Conservation (phyloP, 257 asterid species). For the Solanum chiquidenum region DNA sequence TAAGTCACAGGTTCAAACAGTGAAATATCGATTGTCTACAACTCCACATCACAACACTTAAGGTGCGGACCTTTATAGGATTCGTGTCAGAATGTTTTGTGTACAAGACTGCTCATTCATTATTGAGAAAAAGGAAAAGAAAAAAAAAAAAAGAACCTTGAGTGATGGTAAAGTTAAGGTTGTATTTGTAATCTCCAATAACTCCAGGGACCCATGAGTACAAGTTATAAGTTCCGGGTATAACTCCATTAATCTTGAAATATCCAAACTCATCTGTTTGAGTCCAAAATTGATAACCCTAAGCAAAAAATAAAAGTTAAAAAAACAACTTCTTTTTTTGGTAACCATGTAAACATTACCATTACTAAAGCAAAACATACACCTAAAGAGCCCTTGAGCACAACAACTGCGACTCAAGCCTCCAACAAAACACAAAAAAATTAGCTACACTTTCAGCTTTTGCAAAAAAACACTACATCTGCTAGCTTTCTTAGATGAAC, state of each 20-base stretch:
- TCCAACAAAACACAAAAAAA: too few species aligned
- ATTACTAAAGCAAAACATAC: too few species aligned
- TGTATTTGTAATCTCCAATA: conserved; percentile 8
- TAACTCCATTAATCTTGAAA: not conserved
- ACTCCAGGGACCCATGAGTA: conserved; percentile 10
- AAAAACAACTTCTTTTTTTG: too few species aligned
- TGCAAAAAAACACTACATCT: too few species aligned
- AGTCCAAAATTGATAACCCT: conserved; percentile 16
- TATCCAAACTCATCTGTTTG: not conserved
- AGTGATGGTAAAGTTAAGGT: not conserved
- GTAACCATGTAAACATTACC: too few species aligned
- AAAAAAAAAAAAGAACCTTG: not conserved
- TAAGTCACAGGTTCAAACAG: not conserved
- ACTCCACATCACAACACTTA: not conserved
- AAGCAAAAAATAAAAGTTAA: not conserved
- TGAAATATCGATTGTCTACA: not conserved
- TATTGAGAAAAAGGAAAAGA: not conserved
- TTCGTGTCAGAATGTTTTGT: not conserved
- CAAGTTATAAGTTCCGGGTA: conserved; percentile 3
- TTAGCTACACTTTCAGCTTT: too few species aligned
- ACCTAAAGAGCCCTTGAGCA: too few species aligned
- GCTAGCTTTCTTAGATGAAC: too few species aligned
- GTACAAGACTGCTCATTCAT: not conserved
- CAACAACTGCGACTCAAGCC: too few species aligned
- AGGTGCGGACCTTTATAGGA: not conserved